phyloP scores from a whole-genome alignment of 225 moss, liverwort and hornwort genomes.

The Takakia lepidozioides region DNA sequence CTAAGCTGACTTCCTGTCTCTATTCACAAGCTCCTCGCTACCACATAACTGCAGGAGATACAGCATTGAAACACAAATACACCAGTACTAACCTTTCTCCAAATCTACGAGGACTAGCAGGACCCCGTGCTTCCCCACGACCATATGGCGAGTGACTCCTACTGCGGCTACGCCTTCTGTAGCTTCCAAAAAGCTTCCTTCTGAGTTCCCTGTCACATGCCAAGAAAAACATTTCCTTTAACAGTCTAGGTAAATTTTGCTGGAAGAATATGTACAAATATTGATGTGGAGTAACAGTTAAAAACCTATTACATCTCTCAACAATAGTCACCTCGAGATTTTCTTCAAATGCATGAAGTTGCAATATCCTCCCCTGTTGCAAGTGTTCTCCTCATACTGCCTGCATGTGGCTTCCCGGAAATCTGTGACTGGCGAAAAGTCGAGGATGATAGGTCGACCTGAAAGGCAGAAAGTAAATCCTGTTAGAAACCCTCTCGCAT shows the following conservation, averaged over 20 bases:
- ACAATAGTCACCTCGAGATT: constrained; percentile 59
- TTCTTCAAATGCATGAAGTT: constrained; percentile 99
- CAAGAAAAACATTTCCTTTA: neutral
- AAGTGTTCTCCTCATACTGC: constrained; percentile 97
- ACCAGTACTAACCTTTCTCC: no score
- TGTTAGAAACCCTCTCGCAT: no score
- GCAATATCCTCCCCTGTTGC: constrained; percentile 97
- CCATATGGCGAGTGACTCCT: constrained; percentile 99
- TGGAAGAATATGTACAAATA: no score
- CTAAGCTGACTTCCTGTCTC: no score
- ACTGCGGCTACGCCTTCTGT: constrained; percentile 90
- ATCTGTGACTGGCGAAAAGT: constrained; percentile 97
- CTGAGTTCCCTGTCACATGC: constrained; percentile 54
- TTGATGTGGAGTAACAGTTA: no score
- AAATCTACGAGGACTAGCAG: constrained; percentile 88
- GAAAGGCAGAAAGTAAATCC: neutral
- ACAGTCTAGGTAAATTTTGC: no score
- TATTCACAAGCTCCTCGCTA: no score
- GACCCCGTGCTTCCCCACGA: constrained; percentile 98
- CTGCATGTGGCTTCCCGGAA: constrained; percentile 99
- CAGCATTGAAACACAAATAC: no score
- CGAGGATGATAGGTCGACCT: constrained; percentile 94
- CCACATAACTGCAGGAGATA: no score
- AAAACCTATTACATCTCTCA: no score
- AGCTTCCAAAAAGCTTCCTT: constrained; percentile 91